Percentiles rank a stretch among this genome's conserved stretches.
phyloP scores from a whole-genome alignment of 768 basidiomycete genomes.

The Mycena rebaudengoi region DNA sequence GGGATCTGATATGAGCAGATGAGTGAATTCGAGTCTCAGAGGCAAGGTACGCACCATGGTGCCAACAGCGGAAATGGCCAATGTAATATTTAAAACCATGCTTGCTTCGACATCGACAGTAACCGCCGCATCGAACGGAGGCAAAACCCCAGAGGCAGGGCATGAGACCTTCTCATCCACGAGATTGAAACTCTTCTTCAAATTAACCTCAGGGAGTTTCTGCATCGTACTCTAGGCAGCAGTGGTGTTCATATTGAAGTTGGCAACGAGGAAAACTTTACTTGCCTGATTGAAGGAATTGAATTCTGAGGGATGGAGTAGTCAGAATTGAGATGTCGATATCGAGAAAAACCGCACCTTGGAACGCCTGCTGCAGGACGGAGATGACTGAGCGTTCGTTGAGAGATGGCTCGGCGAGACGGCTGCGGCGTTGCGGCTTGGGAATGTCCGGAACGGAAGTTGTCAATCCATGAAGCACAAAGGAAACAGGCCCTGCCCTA shows the following conservation, averaged over 20 bases:
- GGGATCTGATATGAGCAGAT: slow-evolving; percentile 32
- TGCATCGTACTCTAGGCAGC: slow-evolving; percentile 17
- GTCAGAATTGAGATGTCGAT: not conserved
- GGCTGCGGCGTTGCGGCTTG: slow-evolving; percentile 16
- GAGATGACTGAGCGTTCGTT: slow-evolving; percentile 23
- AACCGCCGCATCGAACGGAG: slow-evolving; percentile 28
- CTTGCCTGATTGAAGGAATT: slow-evolving; percentile 27
- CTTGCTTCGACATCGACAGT: slow-evolving; percentile 27
- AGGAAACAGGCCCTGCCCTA: slow-evolving; percentile 41
- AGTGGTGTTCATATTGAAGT: no score
- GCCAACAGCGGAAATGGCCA: slow-evolving; percentile 29
- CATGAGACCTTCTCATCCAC: slow-evolving; percentile 30
- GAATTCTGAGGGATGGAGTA: slow-evolving; percentile 11
- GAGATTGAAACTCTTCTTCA: slow-evolving; percentile 33
- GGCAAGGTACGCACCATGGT: slow-evolving; percentile 27
- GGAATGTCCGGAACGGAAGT: slow-evolving; percentile 10
- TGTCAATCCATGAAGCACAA: slow-evolving; percentile 36
- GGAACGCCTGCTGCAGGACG: slow-evolving; percentile 26
- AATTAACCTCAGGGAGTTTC: slow-evolving; percentile 23
- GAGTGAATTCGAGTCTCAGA: no score
- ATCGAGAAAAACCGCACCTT: not conserved
- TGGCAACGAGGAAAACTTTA: no score
- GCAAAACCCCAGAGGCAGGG: slow-evolving; percentile 20
- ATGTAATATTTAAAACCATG: slow-evolving; percentile 35
- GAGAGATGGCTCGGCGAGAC: not conserved